Percentiles rank a stretch among this genome's conserved stretches.
phyloP scores from a whole-genome alignment of 2,329 filamentous ascomycete genomes.

The Cladosporium sphaerospermum region DNA sequence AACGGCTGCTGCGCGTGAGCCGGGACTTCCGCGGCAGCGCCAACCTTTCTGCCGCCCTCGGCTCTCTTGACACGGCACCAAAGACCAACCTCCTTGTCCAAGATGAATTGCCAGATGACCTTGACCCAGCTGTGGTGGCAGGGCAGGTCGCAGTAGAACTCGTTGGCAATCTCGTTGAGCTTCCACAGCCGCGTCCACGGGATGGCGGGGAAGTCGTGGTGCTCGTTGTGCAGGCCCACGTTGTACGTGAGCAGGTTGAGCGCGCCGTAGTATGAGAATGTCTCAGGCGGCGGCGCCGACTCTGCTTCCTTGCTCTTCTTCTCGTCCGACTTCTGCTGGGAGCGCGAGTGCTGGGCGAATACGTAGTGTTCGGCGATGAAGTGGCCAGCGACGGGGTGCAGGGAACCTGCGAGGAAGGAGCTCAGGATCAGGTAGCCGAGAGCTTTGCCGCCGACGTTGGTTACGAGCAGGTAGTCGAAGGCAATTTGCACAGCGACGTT shows the following conservation, averaged over 20 bases:
- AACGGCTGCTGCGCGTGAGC: conserved; percentile 8
- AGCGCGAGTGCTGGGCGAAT: conserved; percentile 49
- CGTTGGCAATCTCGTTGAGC: conserved; percentile 71
- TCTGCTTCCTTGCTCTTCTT: conserved; percentile 40
- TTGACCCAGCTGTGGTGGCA: conserved; percentile 84
- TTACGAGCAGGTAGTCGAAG: conserved; percentile 69
- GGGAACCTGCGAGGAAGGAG: conserved; percentile 85
- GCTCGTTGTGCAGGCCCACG: conserved; percentile 95
- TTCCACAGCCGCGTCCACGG: conserved; percentile 83
- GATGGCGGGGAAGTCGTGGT: conserved; percentile 96
- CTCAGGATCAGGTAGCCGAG: conserved; percentile 80
- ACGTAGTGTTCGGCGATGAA: conserved; percentile 91
- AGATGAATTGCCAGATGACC: conserved; percentile 93
- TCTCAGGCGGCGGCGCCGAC: conserved; percentile 66
- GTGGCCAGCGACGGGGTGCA: conserved; percentile 92
- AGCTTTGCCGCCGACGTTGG: conserved; percentile 54
- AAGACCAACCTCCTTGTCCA: conserved; percentile 81
- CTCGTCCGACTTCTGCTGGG: conserved; percentile 23
- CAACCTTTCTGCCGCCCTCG: conserved; percentile 62
- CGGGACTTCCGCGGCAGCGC: conserved; percentile 18
- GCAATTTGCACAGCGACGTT: conserved; percentile 71
- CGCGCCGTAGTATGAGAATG: conserved; percentile 92
- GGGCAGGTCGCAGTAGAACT: conserved; percentile 88
- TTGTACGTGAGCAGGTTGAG: conserved; percentile 95
- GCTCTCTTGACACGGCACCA: conserved; percentile 90